Percentiles rank a stretch among this genome's conserved stretches.
Evolutionary conservation across 1,284 basidiomycete species (phyloP).

Genomic region (Cryptococcus floricola): DNA sequence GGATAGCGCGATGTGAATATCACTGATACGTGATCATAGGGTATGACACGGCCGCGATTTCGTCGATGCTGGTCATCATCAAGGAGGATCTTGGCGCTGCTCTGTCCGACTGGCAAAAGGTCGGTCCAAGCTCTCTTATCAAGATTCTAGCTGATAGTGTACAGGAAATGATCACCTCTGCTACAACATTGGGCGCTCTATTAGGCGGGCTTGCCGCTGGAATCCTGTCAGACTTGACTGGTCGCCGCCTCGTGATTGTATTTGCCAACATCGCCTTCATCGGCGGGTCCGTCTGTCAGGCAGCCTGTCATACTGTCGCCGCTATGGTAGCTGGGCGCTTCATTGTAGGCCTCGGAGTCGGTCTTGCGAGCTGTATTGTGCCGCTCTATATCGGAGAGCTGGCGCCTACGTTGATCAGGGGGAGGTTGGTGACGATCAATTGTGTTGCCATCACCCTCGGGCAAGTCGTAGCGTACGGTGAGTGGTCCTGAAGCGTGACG

Average conservation of each 20-base stretch:
- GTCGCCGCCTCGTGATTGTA: conserved; percentile 63
- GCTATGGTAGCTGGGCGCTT: conserved; percentile 73
- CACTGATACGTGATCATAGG: conserved; percentile 49
- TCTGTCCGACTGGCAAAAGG: conserved; percentile 65
- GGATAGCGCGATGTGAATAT: conserved; percentile 5
- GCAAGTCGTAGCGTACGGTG: conserved; percentile 69
- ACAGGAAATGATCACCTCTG: conserved; percentile 73
- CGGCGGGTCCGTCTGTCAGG: conserved; percentile 60
- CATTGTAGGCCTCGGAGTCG: conserved; percentile 56
- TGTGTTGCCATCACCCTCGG: conserved; percentile 54
- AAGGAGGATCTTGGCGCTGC: conserved; percentile 61
- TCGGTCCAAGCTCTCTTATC: conserved; percentile 19
- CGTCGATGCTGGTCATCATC: conserved; percentile 61
- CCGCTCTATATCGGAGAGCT: conserved; percentile 81
- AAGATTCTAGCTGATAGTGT: neutral
- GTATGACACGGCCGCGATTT: conserved; percentile 76
- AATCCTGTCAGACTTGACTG: conserved; percentile 67
- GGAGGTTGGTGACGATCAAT: conserved; percentile 63
- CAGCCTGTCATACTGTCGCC: conserved; percentile 62
- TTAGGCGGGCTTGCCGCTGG: conserved; percentile 69
- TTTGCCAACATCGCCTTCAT: conserved; percentile 73
- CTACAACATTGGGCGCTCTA: conserved; percentile 74
- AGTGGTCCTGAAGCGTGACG: conserved; percentile 1
- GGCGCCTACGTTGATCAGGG: conserved; percentile 68
- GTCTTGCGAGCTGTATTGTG: conserved; percentile 69